Conservation (phyloP, 306 rosid species). For the Vigna radiata region DNA sequence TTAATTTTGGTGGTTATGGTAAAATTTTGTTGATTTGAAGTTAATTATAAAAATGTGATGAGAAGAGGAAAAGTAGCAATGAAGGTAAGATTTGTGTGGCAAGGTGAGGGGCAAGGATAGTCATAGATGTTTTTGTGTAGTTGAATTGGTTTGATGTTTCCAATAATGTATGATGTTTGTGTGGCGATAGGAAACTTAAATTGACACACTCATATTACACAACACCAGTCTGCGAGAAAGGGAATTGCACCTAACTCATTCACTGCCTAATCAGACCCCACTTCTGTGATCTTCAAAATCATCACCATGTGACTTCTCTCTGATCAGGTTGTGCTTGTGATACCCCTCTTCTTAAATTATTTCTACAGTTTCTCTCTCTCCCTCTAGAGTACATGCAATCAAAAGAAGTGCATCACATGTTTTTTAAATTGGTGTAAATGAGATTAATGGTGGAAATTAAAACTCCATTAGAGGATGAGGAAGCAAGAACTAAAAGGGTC, state of each 20-base stretch:
- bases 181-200: neutral
- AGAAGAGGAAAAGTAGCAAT: neutral
- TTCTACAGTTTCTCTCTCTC: too few species aligned
- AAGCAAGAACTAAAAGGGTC: slow-evolving; percentile 45
- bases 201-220: neutral
- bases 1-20: too few species aligned
- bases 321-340: neutral
- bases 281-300: slow-evolving; percentile 14
- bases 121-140: neutral
- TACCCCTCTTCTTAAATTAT: neutral
- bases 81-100: neutral
- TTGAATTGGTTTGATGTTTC: slow-evolving; percentile 1
- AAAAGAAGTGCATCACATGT: neutral
- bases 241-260: slow-evolving; percentile 8
- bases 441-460: too few species aligned
- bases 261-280: slow-evolving; percentile 1
- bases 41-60: too few species aligned
- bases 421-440: neutral
- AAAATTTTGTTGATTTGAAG: too few species aligned
- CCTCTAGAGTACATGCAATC: neutral
- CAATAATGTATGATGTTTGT: neutral
- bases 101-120: neutral
- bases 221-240: neutral
- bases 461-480: slow-evolving; percentile 34
- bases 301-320: slow-evolving; percentile 13